A percentile compares a stretch with the other conserved stretches of the same genome.
These are phyloP conservation scores for Phytophthora crassamura DNA, from an alignment of 352 stramenopile genomes.

Conservation along the genomic window DNA sequence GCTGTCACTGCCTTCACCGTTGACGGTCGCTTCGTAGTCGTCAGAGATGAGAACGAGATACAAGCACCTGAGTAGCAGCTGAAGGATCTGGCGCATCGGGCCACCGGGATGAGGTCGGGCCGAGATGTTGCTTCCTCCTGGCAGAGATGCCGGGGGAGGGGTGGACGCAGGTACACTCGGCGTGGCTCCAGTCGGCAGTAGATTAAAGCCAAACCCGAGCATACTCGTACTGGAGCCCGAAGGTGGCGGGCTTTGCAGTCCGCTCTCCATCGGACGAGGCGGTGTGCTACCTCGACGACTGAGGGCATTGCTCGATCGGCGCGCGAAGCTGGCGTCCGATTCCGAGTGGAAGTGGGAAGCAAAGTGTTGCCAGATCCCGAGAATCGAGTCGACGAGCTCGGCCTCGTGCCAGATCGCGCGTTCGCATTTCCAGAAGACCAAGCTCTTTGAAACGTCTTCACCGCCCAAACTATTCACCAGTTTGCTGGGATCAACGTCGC, in stretches of 20 bases:
- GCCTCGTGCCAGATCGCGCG: constrained; percentile 77
- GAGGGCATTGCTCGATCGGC: constrained; percentile 57
- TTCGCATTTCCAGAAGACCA: constrained; percentile 83
- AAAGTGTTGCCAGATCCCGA: constrained; percentile 86
- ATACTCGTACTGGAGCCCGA: constrained; percentile 32
- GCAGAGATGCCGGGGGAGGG: constrained; percentile 20
- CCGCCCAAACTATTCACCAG: constrained; percentile 16
- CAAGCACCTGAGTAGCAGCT: constrained; percentile 75
- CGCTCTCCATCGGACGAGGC: constrained; percentile 32
- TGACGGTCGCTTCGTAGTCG: constrained; percentile 36
- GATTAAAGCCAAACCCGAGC: constrained; percentile 68
- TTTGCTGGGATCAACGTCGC: constrained; percentile 54
- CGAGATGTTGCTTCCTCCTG: constrained; percentile 49
- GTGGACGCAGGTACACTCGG: constrained; percentile 20
- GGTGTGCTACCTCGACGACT: constrained; percentile 32
- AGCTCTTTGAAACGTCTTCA: constrained; percentile 32
- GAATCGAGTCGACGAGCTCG: constrained; percentile 77
- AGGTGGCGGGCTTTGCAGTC: constrained; percentile 58
- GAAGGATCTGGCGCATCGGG: constrained; percentile 84
- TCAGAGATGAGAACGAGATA: constrained; percentile 74
- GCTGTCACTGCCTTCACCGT: constrained; percentile 30
- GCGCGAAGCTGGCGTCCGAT: constrained; percentile 79
- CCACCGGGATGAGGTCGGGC: constrained; percentile 77
- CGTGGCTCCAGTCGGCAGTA: constrained; percentile 43
- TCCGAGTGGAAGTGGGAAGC: constrained; percentile 75